Conservation (phyloP, 345 rosid species). For the Salix dunnii region DNA sequence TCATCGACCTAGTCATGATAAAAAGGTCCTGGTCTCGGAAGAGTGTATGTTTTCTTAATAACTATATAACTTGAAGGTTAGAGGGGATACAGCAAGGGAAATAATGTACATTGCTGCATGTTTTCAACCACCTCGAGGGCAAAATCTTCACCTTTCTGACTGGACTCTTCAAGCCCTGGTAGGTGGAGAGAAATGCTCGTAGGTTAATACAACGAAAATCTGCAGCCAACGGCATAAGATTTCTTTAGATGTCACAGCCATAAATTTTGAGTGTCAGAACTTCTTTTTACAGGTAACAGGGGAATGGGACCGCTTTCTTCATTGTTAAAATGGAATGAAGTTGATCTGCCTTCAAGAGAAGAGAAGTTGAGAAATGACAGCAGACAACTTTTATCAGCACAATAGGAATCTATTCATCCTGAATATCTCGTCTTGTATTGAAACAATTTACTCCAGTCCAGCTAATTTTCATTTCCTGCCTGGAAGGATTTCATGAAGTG, state of each 20-base stretch:
- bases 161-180: slow-evolving; percentile 10
- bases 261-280: not conserved
- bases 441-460: not conserved
- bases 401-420: slow-evolving; percentile 24
- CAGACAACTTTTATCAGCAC: slow-evolving; percentile 21
- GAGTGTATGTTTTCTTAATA: not conserved
- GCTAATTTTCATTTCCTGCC: not conserved
- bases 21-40: not conserved
- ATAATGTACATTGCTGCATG: slow-evolving; percentile 22
- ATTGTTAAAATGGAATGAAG: slow-evolving; percentile 18
- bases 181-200: not conserved
- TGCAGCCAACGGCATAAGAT: not conserved
- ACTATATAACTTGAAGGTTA: slow-evolving; percentile 13
- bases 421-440: slow-evolving; percentile 22
- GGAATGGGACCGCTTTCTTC: slow-evolving; percentile 25
- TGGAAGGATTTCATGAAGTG: not conserved
- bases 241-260: not conserved
- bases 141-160: slow-evolving; percentile 20
- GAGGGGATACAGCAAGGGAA: slow-evolving; percentile 25
- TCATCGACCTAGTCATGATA: not conserved
- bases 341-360: slow-evolving; percentile 19
- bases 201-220: not conserved
- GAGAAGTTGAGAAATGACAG: slow-evolving; percentile 23
- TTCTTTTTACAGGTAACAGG: not conserved
- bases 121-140: slow-evolving; percentile 20